Evolutionary conservation across 1,284 basidiomycete species (phyloP).

Genomic region (Ustilago bromivora): DNA sequence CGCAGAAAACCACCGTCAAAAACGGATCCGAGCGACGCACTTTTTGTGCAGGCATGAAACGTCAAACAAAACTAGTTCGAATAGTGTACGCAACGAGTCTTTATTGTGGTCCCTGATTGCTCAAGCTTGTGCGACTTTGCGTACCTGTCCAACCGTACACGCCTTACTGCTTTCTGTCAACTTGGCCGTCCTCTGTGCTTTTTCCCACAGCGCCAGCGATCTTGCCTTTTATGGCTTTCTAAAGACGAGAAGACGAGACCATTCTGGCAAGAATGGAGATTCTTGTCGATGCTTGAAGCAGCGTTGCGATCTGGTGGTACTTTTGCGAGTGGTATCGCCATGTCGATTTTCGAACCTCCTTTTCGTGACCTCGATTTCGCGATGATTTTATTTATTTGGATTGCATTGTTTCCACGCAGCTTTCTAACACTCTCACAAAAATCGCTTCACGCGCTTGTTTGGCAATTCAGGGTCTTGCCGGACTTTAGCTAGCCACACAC

Average conservation of each 20-base stretch:
- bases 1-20: background rate
- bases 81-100: background rate
- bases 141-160: background rate
- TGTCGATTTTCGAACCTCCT: background rate
- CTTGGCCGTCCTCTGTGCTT: no score
- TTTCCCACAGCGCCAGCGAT: background rate
- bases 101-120: background rate
- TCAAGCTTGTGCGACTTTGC: background rate
- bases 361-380: slow-evolving; percentile 17
- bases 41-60: slow-evolving; percentile 1
- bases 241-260: background rate
- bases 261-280: no score
- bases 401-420: background rate
- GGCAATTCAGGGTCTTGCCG: slow-evolving; percentile 12
- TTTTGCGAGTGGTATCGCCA: background rate
- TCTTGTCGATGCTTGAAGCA: no score
- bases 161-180: no score
- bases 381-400: background rate
- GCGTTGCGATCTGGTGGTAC: background rate
- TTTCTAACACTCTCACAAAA: slow-evolving; percentile 6
- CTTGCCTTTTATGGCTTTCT: background rate
- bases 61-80: background rate
- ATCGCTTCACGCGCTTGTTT: background rate
- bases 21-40: background rate
- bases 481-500: background rate